Evolutionary conservation across 495 filamentous ascomycete genomes (phyloP).

Genomic region (Penicillium crystallinum): DNA sequence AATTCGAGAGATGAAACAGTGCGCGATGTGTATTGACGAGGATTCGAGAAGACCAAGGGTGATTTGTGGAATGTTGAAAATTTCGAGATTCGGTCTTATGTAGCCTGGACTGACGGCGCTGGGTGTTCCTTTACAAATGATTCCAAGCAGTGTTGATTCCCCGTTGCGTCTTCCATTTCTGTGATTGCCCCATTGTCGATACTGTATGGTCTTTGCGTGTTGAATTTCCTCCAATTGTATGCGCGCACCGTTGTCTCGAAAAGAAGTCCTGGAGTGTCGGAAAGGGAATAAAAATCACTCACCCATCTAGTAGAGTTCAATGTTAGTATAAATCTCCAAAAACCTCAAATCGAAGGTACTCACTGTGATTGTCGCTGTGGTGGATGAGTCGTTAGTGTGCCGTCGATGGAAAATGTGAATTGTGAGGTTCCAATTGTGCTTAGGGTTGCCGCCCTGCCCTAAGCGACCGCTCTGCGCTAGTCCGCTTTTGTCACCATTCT

Average conservation of each 20-base stretch:
- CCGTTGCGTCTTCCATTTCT: neutral
- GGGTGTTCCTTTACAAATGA: constrained; percentile 1
- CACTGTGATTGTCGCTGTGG: constrained; percentile 54
- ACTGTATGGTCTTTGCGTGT: constrained; percentile 10
- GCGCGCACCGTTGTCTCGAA: constrained; percentile 32
- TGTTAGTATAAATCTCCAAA: constrained; percentile 28
- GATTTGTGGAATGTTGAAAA: constrained; percentile 12
- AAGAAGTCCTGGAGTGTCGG: constrained; percentile 15
- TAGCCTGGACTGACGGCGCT: constrained; percentile 2
- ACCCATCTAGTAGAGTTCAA: constrained; percentile 48
- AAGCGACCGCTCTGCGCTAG: constrained; percentile 42
- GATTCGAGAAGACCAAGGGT: constrained; percentile 1
- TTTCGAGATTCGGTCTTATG: constrained; percentile 16
- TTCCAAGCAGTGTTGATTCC: neutral
- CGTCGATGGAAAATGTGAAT: constrained; percentile 41
- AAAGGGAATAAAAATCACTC: constrained; percentile 34
- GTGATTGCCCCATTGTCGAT: neutral
- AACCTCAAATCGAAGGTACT: constrained; percentile 24
- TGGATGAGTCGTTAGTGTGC: constrained; percentile 45
- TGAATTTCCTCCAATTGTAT: constrained; percentile 17
- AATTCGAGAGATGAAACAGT: constrained; percentile 20
- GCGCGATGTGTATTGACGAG: constrained; percentile 13
- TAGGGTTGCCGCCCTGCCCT: constrained; percentile 47
- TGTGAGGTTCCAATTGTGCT: constrained; percentile 42
- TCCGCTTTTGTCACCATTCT: constrained; percentile 10